A percentile compares a stretch with the other conserved stretches of the same genome.
These are phyloP conservation scores for Diaporthe eres DNA, from an alignment of 2,329 filamentous ascomycete genomes.

Conservation along the genomic window DNA sequence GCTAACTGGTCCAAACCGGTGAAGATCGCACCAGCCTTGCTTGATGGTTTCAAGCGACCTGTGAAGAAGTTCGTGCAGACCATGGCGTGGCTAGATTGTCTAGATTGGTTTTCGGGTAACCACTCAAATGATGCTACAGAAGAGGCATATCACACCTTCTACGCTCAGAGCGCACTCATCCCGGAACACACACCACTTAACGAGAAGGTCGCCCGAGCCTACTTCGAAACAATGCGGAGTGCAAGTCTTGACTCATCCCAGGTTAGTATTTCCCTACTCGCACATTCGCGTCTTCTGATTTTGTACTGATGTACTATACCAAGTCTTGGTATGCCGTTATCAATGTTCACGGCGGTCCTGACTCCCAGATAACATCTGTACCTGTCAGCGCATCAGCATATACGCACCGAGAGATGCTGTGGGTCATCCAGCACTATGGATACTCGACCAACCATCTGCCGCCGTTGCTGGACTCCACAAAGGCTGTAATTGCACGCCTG, in stretches of 20 bases:
- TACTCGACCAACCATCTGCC: slow-evolving; percentile 36
- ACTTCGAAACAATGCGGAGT: slow-evolving; percentile 29
- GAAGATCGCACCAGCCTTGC: slow-evolving; percentile 24
- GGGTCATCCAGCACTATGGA: slow-evolving; percentile 64
- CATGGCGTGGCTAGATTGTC: slow-evolving; percentile 28
- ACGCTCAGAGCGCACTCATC: slow-evolving; percentile 33
- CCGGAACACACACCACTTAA: slow-evolving; percentile 24
- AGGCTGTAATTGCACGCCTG: background rate
- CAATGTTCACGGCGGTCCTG: slow-evolving; percentile 58
- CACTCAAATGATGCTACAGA: slow-evolving; percentile 33
- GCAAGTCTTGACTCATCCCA: slow-evolving; percentile 18
- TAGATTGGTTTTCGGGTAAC: slow-evolving; percentile 29
- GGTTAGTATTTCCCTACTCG: background rate
- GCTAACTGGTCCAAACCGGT: background rate
- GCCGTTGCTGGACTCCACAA: slow-evolving; percentile 34
- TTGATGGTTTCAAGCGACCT: slow-evolving; percentile 22
- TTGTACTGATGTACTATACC: background rate
- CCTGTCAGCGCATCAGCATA: slow-evolving; percentile 52
- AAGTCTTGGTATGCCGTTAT: slow-evolving; percentile 57
- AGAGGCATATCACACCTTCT: slow-evolving; percentile 32
- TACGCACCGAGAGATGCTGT: slow-evolving; percentile 59
- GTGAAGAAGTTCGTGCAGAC: slow-evolving; percentile 35
- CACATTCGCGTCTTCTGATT: background rate
- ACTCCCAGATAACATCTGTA: slow-evolving; percentile 52
- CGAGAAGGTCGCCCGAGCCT: background rate